Percentiles rank a stretch among this genome's conserved stretches.
Conservation (phyloP, 2,329 filamentous ascomycete genomes). For the Ophiostoma quercus region DNA sequence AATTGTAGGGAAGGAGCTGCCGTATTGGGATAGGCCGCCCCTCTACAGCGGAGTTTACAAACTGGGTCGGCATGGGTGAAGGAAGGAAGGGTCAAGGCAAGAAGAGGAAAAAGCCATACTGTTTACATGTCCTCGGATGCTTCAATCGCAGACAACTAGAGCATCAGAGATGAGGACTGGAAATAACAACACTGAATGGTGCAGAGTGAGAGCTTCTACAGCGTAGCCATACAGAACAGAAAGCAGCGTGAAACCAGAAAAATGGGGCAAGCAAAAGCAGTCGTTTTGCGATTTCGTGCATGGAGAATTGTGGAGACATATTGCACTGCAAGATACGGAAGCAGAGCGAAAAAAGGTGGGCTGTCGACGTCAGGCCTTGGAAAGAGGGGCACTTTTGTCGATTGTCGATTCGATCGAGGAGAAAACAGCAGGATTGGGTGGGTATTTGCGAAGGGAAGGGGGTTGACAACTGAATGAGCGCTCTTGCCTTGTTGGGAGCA, state of each 20-base stretch:
- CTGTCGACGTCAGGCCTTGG: slow-evolving; percentile 14
- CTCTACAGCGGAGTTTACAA: neutral
- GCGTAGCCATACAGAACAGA: too few relatives aligned
- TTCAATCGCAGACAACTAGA: neutral
- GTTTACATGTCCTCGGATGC: neutral
- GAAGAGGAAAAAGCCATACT: neutral
- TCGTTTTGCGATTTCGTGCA: neutral
- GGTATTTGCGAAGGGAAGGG: neutral
- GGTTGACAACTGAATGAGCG: too few relatives aligned
- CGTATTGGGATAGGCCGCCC: neutral
- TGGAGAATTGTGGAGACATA: neutral
- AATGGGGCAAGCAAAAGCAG: neutral
- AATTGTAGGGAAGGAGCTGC: neutral
- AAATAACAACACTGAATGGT: neutral
- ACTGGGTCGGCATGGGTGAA: neutral
- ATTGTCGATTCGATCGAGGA: slow-evolving; percentile 1
- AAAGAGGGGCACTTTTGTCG: slow-evolving; percentile 4
- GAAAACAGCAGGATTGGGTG: neutral
- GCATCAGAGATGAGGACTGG: neutral
- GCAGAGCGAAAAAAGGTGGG: neutral
- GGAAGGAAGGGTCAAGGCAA: neutral
- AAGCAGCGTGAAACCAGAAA: neutral
- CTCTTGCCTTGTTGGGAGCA: neutral
- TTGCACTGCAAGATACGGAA: neutral
- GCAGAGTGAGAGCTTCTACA: too few relatives aligned